These are phyloP conservation scores for Fraxinus americana DNA, from an alignment of 257 asterid genomes.

Conservation along the genomic window DNA sequence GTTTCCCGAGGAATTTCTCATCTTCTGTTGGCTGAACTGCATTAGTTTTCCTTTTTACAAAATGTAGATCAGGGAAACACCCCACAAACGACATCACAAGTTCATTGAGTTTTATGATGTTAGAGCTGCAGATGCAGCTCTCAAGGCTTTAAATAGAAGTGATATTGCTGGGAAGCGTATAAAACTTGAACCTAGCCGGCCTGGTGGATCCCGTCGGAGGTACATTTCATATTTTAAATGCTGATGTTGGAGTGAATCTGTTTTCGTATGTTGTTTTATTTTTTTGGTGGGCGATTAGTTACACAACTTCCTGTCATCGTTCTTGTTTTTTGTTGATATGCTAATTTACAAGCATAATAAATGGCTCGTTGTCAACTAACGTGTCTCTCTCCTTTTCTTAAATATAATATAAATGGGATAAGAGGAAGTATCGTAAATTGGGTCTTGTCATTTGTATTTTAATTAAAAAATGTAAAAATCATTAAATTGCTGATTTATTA, in stretches of 20 bases:
- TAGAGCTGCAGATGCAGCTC: conserved; percentile 93
- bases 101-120: conserved; percentile 94
- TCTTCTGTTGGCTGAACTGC: neutral
- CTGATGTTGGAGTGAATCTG: too few species aligned
- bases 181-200: conserved; percentile 96
- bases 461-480: neutral
- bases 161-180: conserved; percentile 93
- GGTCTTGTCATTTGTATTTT: neutral
- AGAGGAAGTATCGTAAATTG: neutral
- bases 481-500: neutral
- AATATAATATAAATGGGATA: neutral
- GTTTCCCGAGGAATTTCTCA: neutral
- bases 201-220: conserved; percentile 98
- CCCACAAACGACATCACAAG: conserved; percentile 91
- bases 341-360: too few species aligned
- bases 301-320: too few species aligned
- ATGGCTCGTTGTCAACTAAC: too few species aligned
- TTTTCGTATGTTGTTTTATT: too few species aligned
- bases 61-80: conserved; percentile 90
- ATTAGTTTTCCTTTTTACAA: conserved; percentile 25
- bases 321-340: too few species aligned
- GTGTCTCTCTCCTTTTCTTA: neutral
- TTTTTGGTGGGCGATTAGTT: too few species aligned
- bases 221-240: conserved; percentile 23
- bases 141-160: conserved; percentile 81